These are phyloP conservation scores for Santalum album DNA, from an alignment of 164 flowering plant species.

Conservation along the genomic window DNA sequence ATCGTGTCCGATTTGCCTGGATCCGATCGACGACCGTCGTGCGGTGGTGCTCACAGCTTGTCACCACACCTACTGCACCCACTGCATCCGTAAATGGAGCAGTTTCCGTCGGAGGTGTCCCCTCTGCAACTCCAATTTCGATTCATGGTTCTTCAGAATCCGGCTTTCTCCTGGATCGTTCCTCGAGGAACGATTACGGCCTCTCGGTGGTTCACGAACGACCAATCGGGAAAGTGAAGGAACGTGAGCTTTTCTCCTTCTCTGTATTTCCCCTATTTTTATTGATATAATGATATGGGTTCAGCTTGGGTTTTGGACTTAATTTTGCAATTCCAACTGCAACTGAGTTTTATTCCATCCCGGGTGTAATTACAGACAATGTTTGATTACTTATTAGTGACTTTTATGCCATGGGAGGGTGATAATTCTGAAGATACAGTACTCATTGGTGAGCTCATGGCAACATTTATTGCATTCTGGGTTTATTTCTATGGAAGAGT, in stretches of 20 bases:
- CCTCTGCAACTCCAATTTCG: slow-evolving; percentile 50
- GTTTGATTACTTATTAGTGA: no score
- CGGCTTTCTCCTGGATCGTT: slow-evolving; percentile 22
- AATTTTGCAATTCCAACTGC: no score
- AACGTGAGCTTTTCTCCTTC: background rate
- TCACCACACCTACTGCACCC: slow-evolving; percentile 48
- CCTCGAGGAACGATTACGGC: slow-evolving; percentile 19
- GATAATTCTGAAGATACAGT: no score
- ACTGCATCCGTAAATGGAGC: slow-evolving; percentile 67
- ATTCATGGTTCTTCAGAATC: slow-evolving; percentile 37
- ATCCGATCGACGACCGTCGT: slow-evolving; percentile 15
- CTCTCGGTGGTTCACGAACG: slow-evolving; percentile 9
- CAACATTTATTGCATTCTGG: no score
- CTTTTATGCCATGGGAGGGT: no score
- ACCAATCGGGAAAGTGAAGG: background rate
- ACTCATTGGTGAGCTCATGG: no score
- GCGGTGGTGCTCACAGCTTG: slow-evolving; percentile 43
- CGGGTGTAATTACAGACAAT: no score
- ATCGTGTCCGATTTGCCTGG: slow-evolving; percentile 58
- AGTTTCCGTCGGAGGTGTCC: slow-evolving; percentile 51
- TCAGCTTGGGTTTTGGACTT: no score
- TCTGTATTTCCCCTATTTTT: no score
- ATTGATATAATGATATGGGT: no score
- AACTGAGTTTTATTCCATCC: no score
- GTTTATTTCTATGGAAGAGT: no score